Conservation (phyloP, 192 early-diverging fungal genomes). For the Backusella tuberculispora region DNA sequence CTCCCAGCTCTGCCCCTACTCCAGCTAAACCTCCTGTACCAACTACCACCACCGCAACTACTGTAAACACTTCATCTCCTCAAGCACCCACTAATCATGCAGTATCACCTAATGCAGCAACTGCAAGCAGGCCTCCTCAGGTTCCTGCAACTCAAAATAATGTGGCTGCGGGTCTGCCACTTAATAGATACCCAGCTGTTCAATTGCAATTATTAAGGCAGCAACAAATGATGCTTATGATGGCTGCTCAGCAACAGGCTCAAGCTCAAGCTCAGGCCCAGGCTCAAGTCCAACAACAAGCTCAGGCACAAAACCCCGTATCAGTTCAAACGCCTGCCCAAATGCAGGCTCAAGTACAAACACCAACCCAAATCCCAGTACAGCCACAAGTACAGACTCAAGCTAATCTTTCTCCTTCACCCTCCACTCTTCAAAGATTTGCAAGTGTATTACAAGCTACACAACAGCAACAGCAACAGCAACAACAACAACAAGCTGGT, state of each 20-base stretch:
- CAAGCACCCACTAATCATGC: not conserved
- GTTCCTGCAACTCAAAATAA: conserved; percentile 23
- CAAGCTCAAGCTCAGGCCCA: not conserved
- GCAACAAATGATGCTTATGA: conserved; percentile 25
- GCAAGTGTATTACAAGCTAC: conserved; percentile 21
- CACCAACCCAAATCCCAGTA: conserved; percentile 10
- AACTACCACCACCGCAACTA: not conserved
- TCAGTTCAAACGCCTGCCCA: not conserved
- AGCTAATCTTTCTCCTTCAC: not conserved
- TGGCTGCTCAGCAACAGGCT: conserved; percentile 26
- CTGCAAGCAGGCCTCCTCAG: conserved; percentile 31
- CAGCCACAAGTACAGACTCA: conserved; percentile 3
- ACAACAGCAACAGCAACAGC: conserved; percentile 3
- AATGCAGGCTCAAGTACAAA: conserved; percentile 29
- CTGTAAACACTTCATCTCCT: conserved; percentile 24
- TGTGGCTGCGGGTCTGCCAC: conserved; percentile 24
- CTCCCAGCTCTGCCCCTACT: conserved; percentile 8
- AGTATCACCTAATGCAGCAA: not conserved
- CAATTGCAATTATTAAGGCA: conserved; percentile 39
- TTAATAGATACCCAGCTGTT: conserved; percentile 37
- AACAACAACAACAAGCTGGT: conserved; percentile 16
- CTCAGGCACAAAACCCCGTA: not conserved
- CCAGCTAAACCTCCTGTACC: conserved; percentile 19
- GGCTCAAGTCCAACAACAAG: not conserved
- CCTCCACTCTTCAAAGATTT: conserved; percentile 31